Base-by-base conservation (phyloP, 495 filamentous ascomycete genomes). In the Xylaria grammica region DNA sequence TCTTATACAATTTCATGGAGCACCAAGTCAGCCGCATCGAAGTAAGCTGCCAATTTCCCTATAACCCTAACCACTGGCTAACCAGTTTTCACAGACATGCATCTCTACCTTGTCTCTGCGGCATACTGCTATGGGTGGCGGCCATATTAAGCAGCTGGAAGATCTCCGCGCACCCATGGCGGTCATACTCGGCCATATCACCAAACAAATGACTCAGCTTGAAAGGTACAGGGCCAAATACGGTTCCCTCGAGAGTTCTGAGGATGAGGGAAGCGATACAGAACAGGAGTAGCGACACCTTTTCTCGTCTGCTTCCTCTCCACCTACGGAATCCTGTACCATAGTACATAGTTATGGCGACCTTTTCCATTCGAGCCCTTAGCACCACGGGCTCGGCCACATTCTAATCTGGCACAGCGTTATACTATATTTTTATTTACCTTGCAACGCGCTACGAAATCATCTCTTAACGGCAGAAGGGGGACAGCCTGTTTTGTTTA, bases 21-120 rank as follows among this genome's bases (percentile, higher is more conserved):
- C 94, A 97, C 72, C 92, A 96, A 79, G 89, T 98, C 61, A 92
- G 91, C 62, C 86, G 95, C 62, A 96, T 99, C 72, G 95, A 99
- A 87, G 94, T 95, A 82, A 69, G 90, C 78, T 13, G 19, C 17
- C 15, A 5, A 8, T 34, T 57, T 15, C 36, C 15, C 13, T 19
- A 10, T 32, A 26, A 13, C 17, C n/a, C 30, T 17, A 11, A 26
- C 15, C 15, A 24, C 2, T 26, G 17, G 34, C 70, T 75, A 60
- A 75, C 26, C 2, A 10, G 4, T 1, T 22, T 10, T 7, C 11
- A 57, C 50, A 89, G 86, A 82, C 86, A 46, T 88, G 87, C 65
- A 79, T 91, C 55, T 86, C 87, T 38, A 88, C 89, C 0, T 81
- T 94, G 36, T 75, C 82, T 8, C 68, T 91, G 40, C 87, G 91